phyloP scores from a whole-genome alignment of 2,329 filamentous ascomycete species.

The Alternaria sp. region DNA sequence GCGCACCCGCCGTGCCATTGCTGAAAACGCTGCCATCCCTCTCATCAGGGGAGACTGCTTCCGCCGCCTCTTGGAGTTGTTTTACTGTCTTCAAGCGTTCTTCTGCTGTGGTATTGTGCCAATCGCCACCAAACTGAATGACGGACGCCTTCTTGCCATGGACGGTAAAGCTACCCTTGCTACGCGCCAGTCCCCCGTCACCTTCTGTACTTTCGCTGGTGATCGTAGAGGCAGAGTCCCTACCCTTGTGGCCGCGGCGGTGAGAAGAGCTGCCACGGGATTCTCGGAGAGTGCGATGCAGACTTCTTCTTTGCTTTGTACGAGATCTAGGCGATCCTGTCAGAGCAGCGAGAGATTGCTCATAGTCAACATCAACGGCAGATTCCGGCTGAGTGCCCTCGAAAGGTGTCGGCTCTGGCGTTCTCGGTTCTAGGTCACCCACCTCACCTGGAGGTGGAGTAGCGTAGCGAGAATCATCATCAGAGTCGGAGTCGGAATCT shows the following conservation, averaged over 20 bases:
- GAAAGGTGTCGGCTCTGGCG: slow-evolving; percentile 32
- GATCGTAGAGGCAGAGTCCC: slow-evolving; percentile 71
- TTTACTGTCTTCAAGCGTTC: slow-evolving; percentile 51
- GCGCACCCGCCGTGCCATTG: slow-evolving; percentile 30
- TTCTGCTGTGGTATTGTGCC: slow-evolving; percentile 66
- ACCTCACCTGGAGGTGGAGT: slow-evolving; percentile 44
- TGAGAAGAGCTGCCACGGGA: slow-evolving; percentile 69
- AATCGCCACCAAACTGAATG: slow-evolving; percentile 93
- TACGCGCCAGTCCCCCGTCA: slow-evolving; percentile 77
- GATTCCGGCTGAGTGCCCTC: slow-evolving; percentile 37
- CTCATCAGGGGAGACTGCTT: slow-evolving; percentile 36
- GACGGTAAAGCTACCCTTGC: slow-evolving; percentile 89
- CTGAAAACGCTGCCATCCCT: slow-evolving; percentile 37
- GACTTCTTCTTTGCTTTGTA: slow-evolving; percentile 79
- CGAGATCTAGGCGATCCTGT: slow-evolving; percentile 61
- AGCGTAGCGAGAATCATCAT: slow-evolving; percentile 36
- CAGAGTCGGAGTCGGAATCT: slow-evolving; percentile 34
- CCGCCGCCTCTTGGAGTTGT: slow-evolving; percentile 46
- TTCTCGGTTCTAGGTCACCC: slow-evolving; percentile 29
- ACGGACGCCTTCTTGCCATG: slow-evolving; percentile 98
- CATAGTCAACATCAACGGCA: slow-evolving; percentile 41
- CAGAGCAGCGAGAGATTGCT: slow-evolving; percentile 34
- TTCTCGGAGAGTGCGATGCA: slow-evolving; percentile 90
- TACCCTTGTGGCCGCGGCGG: slow-evolving; percentile 78
- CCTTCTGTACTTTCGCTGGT: slow-evolving; percentile 61